Conservation (phyloP, 169 alveolate genomes). For the Plasmodium cynomolgi region DNA sequence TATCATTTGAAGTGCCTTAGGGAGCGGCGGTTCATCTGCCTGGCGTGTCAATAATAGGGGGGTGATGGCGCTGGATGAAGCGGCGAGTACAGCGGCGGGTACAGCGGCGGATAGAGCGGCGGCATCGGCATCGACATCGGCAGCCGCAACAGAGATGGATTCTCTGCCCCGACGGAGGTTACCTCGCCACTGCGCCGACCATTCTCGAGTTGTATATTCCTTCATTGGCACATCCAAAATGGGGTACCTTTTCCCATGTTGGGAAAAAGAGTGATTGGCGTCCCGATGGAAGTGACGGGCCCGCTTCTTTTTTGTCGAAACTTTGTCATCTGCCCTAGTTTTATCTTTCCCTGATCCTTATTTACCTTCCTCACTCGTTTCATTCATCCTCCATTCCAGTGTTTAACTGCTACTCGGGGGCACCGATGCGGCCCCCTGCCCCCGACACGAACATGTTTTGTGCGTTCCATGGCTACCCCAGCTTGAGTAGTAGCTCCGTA, state of each 20-base stretch:
- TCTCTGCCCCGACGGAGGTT: neutral
- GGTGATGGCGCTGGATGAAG: too few species aligned
- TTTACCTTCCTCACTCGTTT: neutral
- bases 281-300: neutral
- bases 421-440: neutral
- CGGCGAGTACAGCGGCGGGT: too few species aligned
- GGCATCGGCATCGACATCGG: too few species aligned
- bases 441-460: neutral
- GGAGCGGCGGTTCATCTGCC: neutral
- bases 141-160: neutral
- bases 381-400: neutral
- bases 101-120: too few species aligned
- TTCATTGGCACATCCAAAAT: neutral
- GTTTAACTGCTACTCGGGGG: neutral
- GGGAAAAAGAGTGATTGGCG: neutral
- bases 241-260: neutral
- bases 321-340: neutral
- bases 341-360: neutral
- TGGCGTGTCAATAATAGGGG: neutral
- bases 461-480: neutral
- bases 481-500: neutral
- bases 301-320: neutral
- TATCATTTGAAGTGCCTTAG: slow-evolving; percentile 50
- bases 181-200: neutral
- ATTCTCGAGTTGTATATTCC: neutral